Evolutionary conservation across 805 yeast genomes (phyloP), one percentile per base, ranked within the genome.

Genomic region (Metschnikowia borealis): DNA sequence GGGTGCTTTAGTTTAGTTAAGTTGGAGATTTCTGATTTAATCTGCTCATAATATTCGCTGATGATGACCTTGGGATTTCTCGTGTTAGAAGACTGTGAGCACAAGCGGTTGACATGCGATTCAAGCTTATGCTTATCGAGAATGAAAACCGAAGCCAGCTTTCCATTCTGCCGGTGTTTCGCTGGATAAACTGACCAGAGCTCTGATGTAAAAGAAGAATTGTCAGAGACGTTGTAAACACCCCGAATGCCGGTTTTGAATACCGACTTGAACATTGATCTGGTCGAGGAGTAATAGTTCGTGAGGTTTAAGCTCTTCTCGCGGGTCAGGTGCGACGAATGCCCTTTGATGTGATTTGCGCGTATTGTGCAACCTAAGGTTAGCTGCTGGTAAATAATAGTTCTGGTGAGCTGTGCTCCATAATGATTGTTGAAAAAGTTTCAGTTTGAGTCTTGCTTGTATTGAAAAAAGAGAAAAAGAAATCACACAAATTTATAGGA

Each of bases 1-100:
- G 99, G 99, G 65, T 94, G 99, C 57, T 90, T 86, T 58, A 94
- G 72, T 62, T 85, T 87, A 15, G 95, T 81, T 62, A 91, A 69
- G 54, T 85, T 84, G 20, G 81, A 69, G 2, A 89, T 85, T 59
- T 90, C 94, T 26, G 71, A 69, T 58, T 82, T 78, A 44, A 94
- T 70, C 18, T 85, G 74, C 40, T 81, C 85, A 57, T 82, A 85
- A 39, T 81, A 70, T 43, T 91, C 94, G 38, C 78, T 83, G 44
- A 82, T 64, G 31, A 78, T 68, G 40, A 75, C 77, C 52, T 79
- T 81, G 21, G 79, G 77, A 49, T 69, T 71, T 49, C 67, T 67
- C 36, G 81, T 70, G 35, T 60, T 58, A 2, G 69, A 59, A 21
- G 62, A 53, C 26, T 57, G 60, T 21, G 65, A 54, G 42, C 68